Conservation (phyloP, 257 asterid species). For the Jacaranda mimosifolia region DNA sequence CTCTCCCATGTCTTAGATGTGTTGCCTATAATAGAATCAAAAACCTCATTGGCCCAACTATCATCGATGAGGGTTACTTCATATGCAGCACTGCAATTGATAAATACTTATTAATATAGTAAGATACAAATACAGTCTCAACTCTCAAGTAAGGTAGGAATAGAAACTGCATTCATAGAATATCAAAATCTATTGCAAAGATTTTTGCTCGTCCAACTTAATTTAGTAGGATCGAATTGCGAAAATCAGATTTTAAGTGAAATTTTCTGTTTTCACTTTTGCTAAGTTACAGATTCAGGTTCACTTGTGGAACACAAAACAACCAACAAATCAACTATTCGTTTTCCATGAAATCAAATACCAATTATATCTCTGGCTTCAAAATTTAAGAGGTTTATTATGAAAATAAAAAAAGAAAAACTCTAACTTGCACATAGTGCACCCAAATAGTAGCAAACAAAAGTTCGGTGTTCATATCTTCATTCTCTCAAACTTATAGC, state of each 20-base stretch:
- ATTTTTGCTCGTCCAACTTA: background rate
- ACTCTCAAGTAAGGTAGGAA: background rate
- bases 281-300: too few species aligned
- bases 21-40: slow-evolving; percentile 63
- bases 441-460: background rate
- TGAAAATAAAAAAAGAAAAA: background rate
- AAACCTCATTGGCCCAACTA: slow-evolving; percentile 61
- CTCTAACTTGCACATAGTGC: background rate
- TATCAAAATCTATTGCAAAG: background rate
- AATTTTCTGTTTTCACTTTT: background rate
- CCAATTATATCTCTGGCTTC: background rate
- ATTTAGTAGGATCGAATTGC: background rate
- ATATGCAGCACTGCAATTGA: slow-evolving; percentile 60
- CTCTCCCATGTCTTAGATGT: slow-evolving; percentile 68
- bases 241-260: background rate
- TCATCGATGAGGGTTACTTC: slow-evolving; percentile 69
- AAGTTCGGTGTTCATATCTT: background rate
- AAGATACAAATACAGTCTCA: too few species aligned
- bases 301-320: too few species aligned
- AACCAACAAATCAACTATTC: too few species aligned
- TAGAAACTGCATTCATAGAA: background rate
- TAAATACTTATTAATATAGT: slow-evolving; percentile 7
- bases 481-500: background rate
- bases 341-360: too few species aligned
- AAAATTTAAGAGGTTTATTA: background rate